These are phyloP conservation scores for Chenopodium suecicum DNA, from an alignment of 148 eudicot genomes.

Conservation along the genomic window DNA sequence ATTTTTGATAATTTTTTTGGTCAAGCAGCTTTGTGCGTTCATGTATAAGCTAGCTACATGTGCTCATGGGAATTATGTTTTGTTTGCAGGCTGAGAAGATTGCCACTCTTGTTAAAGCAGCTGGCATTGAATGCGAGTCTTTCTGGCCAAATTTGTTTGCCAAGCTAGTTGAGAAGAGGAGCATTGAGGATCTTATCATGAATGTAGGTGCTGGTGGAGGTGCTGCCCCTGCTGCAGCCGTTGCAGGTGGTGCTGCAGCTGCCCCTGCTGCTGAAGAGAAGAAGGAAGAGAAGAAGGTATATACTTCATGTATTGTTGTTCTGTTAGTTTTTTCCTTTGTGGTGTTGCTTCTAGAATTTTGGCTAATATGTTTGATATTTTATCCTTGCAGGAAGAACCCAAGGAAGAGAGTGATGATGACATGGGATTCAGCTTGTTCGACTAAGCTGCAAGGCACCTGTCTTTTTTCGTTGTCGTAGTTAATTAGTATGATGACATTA, in stretches of 20 bases:
- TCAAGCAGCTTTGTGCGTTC: too few species aligned
- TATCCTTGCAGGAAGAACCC: conserved; percentile 27
- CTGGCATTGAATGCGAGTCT: conserved; percentile 45
- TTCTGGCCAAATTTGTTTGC: conserved; percentile 72
- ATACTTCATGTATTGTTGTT: not conserved
- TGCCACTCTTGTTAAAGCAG: conserved; percentile 42
- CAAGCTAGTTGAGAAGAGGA: conserved; percentile 58
- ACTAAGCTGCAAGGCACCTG: conserved; percentile 17
- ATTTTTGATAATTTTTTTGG: too few species aligned
- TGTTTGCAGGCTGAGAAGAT: conserved; percentile 58
- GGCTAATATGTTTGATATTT: not conserved
- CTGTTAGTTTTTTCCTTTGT: not conserved
- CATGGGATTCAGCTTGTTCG: conserved; percentile 54
- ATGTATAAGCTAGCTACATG: too few species aligned
- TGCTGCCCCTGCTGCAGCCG: conserved; percentile 36
- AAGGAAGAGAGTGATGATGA: conserved; percentile 50
- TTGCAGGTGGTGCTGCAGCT: conserved; percentile 39
- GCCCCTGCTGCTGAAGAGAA: conserved; percentile 51
- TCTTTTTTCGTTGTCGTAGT: conserved; percentile 6
- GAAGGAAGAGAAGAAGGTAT: conserved; percentile 55
- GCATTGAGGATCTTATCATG: conserved; percentile 54
- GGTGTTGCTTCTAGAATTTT: not conserved
- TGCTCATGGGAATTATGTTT: not conserved
- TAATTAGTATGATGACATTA: conserved; percentile 14
- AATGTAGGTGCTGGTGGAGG: conserved; percentile 67